Evolutionary conservation across 192 early-diverging fungal species (phyloP).

Genomic region (Coemansia sp.): DNA sequence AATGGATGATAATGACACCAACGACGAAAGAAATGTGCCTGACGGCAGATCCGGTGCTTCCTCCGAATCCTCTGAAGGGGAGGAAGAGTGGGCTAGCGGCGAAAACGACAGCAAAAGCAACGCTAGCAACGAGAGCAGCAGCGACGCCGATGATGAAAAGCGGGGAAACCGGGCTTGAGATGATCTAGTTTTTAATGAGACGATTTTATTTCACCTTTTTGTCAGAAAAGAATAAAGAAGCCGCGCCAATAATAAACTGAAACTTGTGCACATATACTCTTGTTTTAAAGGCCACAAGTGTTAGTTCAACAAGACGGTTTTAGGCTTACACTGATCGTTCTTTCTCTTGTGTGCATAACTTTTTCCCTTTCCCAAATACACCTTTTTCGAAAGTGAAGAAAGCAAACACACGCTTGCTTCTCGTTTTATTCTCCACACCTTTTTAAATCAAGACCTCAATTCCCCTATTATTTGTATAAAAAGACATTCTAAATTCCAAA

Average conservation of each 20-base stretch:
- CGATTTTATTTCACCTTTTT: no score
- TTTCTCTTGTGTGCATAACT: no score
- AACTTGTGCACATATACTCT: no score
- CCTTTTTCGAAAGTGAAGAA: no score
- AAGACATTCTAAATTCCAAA: background rate
- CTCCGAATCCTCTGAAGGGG: constrained; percentile 4
- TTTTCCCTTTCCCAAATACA: no score
- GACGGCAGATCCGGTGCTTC: background rate
- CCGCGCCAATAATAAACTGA: no score
- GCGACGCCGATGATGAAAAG: background rate
- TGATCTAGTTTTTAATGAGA: no score
- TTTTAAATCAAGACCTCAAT: background rate
- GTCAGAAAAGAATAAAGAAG: no score
- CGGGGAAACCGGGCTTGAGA: background rate
- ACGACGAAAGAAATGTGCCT: background rate
- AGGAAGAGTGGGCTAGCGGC: constrained; percentile 4
- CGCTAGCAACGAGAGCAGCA: background rate
- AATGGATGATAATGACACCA: background rate
- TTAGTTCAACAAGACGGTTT: no score
- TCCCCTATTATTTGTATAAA: background rate
- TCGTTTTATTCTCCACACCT: background rate
- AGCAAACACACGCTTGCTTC: background rate
- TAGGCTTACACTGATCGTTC: no score
- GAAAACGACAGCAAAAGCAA: background rate
- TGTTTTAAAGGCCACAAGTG: no score